Evolutionary conservation across 257 asterid genomes (phyloP).

Genomic region (Solanum pimpinellifolium): DNA sequence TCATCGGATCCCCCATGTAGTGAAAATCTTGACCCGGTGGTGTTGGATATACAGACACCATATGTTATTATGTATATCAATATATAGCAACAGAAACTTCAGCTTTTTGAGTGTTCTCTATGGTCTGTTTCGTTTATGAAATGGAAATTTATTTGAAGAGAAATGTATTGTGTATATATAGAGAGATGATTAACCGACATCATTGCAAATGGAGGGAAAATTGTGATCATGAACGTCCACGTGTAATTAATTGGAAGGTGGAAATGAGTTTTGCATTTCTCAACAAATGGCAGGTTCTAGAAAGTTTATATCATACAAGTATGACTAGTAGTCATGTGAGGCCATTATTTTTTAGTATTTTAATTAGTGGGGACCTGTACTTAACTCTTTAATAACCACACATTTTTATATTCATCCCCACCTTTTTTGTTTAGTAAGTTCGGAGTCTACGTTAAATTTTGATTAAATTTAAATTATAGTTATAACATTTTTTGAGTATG

Average conservation of each 20-base stretch:
- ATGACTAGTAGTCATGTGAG: background rate
- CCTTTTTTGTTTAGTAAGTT: background rate
- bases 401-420: background rate
- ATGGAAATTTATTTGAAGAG: background rate
- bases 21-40: constrained; percentile 37
- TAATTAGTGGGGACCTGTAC: background rate
- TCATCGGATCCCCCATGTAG: constrained; percentile 22
- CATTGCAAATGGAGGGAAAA: background rate
- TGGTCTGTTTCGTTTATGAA: background rate
- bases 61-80: background rate
- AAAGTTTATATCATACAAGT: background rate
- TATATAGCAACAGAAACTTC: background rate
- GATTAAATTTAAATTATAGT: too few relatives aligned
- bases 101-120: background rate
- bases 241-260: background rate
- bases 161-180: too few relatives aligned
- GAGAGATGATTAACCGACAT: background rate
- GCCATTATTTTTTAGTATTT: too few relatives aligned
- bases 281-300: background rate
- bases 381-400: background rate
- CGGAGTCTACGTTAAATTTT: accelerated
- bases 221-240: background rate
- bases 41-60: constrained; percentile 71
- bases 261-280: background rate
- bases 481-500: background rate